Evolutionary conservation across 257 asterid genomes (phyloP), one percentile per base, ranked within the genome.

Genomic region (Asclepias syriaca): DNA sequence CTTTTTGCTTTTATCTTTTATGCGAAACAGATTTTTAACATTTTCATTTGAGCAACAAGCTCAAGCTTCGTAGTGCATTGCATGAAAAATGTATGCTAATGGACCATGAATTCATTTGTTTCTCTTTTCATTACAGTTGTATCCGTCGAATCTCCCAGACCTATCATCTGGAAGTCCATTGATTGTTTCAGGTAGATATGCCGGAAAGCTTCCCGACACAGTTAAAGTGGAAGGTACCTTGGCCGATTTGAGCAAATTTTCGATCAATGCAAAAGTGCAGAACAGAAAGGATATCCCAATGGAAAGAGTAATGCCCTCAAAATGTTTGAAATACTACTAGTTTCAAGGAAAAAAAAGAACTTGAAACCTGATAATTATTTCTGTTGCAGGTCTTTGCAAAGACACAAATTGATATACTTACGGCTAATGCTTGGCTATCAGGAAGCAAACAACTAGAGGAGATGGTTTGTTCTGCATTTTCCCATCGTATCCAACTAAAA

Each of bases 391-490:
- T 86, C 37, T 82, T 83, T 50, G 93, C 93, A 0, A 84, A 77
- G 86, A 87, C 94, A 74, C 91, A 89, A 70, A 79, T 91, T 15
- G 76, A 81, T 40, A 56, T 82, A 9, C 82, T 89, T 39, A 93
- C 98, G 12, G 87, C 90, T 56, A 69, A 74, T 16, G 96, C 93
- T 48, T 93, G 98, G 98, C 82, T 84, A 59, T 80, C 90, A 0
- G 96, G 82, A 61, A 87, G 78, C 85, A 91, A 87, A 80, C 85
- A 85, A 53, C 72, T 81, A 12, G 90, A 89, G 83, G 93, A 84
- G 77, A 89, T 82, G 96, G 98, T 90, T 49, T 72, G 82, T 71
- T 59, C 49, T 18, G 7, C 70, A 14, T 43, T 45, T 18, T 22
- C 29, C 43, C 8, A 6, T 59, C 13, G 21, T 16, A 63, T 34